A percentile compares a stretch with the other conserved stretches of the same genome.
Conservation (phyloP, 2,329 filamentous ascomycete genomes). For the Apiospora rasikravindrae region DNA sequence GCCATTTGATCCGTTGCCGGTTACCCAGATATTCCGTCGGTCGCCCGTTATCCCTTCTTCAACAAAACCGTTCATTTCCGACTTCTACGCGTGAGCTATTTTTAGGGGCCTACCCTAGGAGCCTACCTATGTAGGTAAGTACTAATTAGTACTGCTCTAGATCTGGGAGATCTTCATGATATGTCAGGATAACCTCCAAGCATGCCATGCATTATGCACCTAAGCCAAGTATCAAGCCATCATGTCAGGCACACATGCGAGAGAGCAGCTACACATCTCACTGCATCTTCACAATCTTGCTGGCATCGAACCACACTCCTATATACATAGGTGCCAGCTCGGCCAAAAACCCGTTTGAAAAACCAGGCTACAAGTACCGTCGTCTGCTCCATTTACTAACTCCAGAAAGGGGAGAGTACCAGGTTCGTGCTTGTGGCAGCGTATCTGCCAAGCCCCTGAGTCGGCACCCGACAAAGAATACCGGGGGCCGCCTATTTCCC, state of each 20-base stretch:
- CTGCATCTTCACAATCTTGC: background rate
- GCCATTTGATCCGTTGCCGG: background rate
- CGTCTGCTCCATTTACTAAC: background rate
- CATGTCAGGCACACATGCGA: background rate
- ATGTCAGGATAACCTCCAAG: background rate
- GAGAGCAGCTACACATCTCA: background rate
- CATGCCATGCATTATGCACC: background rate
- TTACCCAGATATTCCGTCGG: background rate
- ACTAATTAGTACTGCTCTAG: background rate
- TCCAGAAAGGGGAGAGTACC: background rate
- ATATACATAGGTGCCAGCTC: background rate
- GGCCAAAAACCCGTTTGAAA: background rate
- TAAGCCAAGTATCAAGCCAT: background rate
- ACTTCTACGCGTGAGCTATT: background rate
- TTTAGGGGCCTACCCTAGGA: background rate
- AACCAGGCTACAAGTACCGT: background rate
- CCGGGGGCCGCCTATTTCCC: background rate
- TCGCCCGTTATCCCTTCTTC: background rate
- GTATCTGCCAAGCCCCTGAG: conserved; percentile 10
- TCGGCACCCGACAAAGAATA: background rate
- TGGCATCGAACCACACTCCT: background rate
- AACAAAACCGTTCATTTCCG: background rate
- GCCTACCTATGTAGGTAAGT: no score
- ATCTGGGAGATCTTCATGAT: background rate
- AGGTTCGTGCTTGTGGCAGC: background rate